Percentiles rank a stretch among this genome's conserved stretches.
These are phyloP conservation scores for Penicillium sp. DNA, from an alignment of 2,329 filamentous ascomycete genomes.

Conservation along the genomic window DNA sequence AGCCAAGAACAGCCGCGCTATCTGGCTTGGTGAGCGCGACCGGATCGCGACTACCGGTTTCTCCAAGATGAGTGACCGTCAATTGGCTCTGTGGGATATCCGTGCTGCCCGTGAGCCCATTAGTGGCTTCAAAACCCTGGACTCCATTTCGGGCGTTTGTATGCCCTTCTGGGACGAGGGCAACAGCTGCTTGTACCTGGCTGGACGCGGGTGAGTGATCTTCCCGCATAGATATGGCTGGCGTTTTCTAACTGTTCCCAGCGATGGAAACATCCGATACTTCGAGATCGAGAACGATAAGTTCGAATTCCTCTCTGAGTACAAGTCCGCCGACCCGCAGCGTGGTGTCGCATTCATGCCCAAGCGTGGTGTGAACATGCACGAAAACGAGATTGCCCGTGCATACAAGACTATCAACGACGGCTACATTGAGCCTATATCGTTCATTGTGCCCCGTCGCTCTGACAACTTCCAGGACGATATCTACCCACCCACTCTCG, in stretches of 20 bases:
- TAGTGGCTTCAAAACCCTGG: slow-evolving; percentile 83
- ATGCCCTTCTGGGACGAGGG: slow-evolving; percentile 99
- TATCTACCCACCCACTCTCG: slow-evolving; percentile 85
- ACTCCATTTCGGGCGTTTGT: slow-evolving; percentile 95
- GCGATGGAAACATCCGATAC: slow-evolving; percentile 98
- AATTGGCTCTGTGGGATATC: slow-evolving; percentile 93
- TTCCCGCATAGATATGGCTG: neutral
- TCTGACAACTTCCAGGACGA: slow-evolving; percentile 96
- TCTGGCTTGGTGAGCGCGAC: slow-evolving; percentile 97
- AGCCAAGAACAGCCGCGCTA: slow-evolving; percentile 94
- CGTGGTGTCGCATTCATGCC: slow-evolving; percentile 92
- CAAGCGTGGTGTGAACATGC: slow-evolving; percentile 90
- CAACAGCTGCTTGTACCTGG: slow-evolving; percentile 90
- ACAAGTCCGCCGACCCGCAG: slow-evolving; percentile 95
- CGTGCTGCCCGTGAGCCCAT: slow-evolving; percentile 76
- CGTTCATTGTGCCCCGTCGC: slow-evolving; percentile 91
- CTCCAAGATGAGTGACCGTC: slow-evolving; percentile 96
- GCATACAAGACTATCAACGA: slow-evolving; percentile 98
- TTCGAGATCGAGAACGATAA: slow-evolving; percentile 98
- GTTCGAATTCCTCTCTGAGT: slow-evolving; percentile 94
- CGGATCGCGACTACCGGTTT: slow-evolving; percentile 95
- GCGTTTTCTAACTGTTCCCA: slow-evolving; percentile 36
- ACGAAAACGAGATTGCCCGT: slow-evolving; percentile 94
- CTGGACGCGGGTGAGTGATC: slow-evolving; percentile 81
- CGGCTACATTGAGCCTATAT: slow-evolving; percentile 89